Base-by-base conservation (phyloP, 805 yeast species). In the Monosporozyma aquatica region DNA sequence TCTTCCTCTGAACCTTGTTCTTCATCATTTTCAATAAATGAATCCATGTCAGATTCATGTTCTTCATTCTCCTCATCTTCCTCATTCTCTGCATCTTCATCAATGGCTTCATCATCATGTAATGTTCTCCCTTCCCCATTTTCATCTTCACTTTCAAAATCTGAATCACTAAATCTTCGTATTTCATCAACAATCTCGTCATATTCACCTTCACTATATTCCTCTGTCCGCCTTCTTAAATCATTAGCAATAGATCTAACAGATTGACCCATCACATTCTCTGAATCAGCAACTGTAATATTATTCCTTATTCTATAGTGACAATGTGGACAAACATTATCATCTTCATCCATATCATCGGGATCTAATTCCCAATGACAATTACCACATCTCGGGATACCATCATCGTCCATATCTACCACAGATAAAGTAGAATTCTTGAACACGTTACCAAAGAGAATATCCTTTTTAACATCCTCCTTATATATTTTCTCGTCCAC, bases 311-410 rank as follows among this genome's bases (percentile, higher is more conserved):
- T 70, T 25, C 76, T 56, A 44, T 75, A 63, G 4, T 82, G 81
- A 59, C 92, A 83, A 52, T 82, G 82, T 5, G 75, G 68, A 53
- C 92, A 83, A n/a, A 61, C 66, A 3, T 70, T 62, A 0, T 84
- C 87, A 26, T 52, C 58, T 32, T 53, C 58, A 25, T 48, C 52
- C 39, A 50, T 44, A 43, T 50, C 53, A 34, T 52, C 56, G 5
- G 51, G 49, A 38, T 52, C 56, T 6, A 82, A 77, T 52, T 83
- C 90, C 90, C 90, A 83, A 53, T 79, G 87, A 56, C 92, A 83
- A 43, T 75, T 72, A 6, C 82, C 75, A 54, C 92, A 83, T 42
- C 90, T 62, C 0, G 82, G 75, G 8, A 82, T 84, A 2, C 87
- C 87, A 52, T 83, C 90, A 23, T 75, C 75, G 23, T 65, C 66